Conservation (phyloP, 805 yeast genomes). For the Wickerhamiella azyma region DNA sequence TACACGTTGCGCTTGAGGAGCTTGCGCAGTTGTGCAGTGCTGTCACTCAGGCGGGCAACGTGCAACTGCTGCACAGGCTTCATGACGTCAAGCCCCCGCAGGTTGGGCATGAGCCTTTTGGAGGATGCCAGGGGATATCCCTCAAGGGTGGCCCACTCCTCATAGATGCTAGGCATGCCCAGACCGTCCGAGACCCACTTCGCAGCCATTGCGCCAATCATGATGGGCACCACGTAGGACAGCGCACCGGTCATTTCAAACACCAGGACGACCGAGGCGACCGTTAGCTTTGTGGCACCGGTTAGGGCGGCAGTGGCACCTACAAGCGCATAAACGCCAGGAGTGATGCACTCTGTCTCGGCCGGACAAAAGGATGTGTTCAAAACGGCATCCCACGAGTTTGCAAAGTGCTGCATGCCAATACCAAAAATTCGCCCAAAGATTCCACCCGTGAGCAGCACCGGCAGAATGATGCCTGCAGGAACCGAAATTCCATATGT, state of each 20-base stretch:
- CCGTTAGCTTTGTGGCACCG: slow-evolving; percentile 68
- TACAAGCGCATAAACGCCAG: slow-evolving; percentile 78
- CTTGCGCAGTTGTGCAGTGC: slow-evolving; percentile 1
- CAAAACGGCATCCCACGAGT: slow-evolving; percentile 23
- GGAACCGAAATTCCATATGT: slow-evolving; percentile 66
- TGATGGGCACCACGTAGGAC: slow-evolving; percentile 69
- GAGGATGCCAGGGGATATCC: background rate
- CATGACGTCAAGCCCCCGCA: slow-evolving; percentile 7
- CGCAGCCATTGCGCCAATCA: slow-evolving; percentile 68
- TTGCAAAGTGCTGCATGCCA: slow-evolving; percentile 54
- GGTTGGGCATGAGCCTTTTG: slow-evolving; percentile 4
- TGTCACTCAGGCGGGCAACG: slow-evolving; percentile 2
- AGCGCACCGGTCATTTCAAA: slow-evolving; percentile 81
- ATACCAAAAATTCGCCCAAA: slow-evolving; percentile 83
- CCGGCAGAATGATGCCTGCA: slow-evolving; percentile 95
- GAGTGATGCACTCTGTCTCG: slow-evolving; percentile 49
- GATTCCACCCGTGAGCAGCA: slow-evolving; percentile 93
- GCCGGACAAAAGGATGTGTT: slow-evolving; percentile 27
- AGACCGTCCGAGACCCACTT: slow-evolving; percentile 58
- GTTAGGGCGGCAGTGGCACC: slow-evolving; percentile 77
- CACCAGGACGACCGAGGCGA: slow-evolving; percentile 64
- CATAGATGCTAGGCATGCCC: slow-evolving; percentile 47
- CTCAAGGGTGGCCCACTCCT: slow-evolving; percentile 23
- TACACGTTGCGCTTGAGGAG: slow-evolving; percentile 1
- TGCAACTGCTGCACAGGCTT: slow-evolving; percentile 2